A percentile compares a stretch with the other conserved stretches of the same genome.
Evolutionary conservation across 1,284 basidiomycete genomes (phyloP).

Genomic region (Blastosporella zonata): DNA sequence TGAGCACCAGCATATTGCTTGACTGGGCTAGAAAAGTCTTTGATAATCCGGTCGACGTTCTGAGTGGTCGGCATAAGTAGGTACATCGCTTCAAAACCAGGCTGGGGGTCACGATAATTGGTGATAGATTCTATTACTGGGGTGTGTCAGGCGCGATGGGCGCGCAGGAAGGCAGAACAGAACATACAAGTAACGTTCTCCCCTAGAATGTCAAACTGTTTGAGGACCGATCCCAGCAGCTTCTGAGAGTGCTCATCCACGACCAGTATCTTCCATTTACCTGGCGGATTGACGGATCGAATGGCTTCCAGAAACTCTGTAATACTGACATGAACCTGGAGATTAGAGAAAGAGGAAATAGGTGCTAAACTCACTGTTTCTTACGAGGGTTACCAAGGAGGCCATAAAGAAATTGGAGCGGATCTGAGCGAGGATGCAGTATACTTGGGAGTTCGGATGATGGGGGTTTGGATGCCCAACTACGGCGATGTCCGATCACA

Average conservation of each 20-base stretch:
- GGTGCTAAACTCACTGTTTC: slow-evolving; percentile 42
- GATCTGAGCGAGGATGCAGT: neutral
- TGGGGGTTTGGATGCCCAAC: neutral
- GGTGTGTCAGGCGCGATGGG: slow-evolving; percentile 10
- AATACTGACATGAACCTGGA: slow-evolving; percentile 4
- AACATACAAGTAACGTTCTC: slow-evolving; percentile 91
- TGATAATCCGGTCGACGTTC: slow-evolving; percentile 90
- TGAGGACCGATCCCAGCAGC: slow-evolving; percentile 84
- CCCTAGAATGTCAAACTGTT: slow-evolving; percentile 89
- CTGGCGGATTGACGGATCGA: slow-evolving; percentile 76
- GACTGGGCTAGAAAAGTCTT: slow-evolving; percentile 68
- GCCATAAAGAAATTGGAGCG: slow-evolving; percentile 35
- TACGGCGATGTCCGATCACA: slow-evolving; percentile 23
- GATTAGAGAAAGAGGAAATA: slow-evolving; percentile 1
- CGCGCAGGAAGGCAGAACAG: slow-evolving; percentile 3
- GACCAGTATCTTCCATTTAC: slow-evolving; percentile 95
- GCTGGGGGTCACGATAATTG: slow-evolving; percentile 72
- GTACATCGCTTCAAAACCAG: slow-evolving; percentile 87
- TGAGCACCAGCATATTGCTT: slow-evolving; percentile 87
- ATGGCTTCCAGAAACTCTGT: slow-evolving; percentile 79
- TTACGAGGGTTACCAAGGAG: slow-evolving; percentile 53
- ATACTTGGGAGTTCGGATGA: neutral
- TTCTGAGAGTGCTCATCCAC: slow-evolving; percentile 91
- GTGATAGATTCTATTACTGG: slow-evolving; percentile 79
- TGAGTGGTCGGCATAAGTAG: slow-evolving; percentile 92